Evolutionary conservation across 371 early-diverging fungal species (phyloP).

Genomic region (Actinomortierella ambigua): DNA sequence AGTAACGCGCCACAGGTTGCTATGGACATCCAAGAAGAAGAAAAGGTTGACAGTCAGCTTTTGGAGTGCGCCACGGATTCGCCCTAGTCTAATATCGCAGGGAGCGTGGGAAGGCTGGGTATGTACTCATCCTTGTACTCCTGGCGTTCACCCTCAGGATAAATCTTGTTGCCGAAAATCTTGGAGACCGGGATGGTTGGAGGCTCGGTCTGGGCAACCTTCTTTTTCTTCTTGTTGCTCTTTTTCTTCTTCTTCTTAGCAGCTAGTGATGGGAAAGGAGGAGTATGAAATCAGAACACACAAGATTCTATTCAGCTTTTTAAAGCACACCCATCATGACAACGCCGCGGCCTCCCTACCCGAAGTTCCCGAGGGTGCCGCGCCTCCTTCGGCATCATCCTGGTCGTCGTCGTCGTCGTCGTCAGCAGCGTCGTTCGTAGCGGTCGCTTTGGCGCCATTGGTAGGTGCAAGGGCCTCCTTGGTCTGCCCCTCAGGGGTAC

Average conservation of each 20-base stretch:
- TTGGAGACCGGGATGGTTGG: slow-evolving; percentile 83
- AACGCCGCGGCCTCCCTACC: no score
- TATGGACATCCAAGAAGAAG: slow-evolving; percentile 14
- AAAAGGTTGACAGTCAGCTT: background rate
- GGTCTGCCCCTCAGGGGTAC: no score
- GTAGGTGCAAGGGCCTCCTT: no score
- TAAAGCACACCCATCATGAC: no score
- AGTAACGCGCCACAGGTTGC: slow-evolving; percentile 80
- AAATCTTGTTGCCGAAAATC: slow-evolving; percentile 68
- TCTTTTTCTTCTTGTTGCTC: slow-evolving; percentile 71
- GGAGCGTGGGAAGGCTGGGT: background rate
- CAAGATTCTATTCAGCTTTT: no score
- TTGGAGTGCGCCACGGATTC: background rate
- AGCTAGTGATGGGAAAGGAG: slow-evolving; percentile 5
- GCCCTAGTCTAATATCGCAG: no score
- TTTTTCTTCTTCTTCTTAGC: slow-evolving; percentile 72
- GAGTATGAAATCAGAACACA: background rate
- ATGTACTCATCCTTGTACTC: slow-evolving; percentile 81
- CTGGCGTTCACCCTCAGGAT: slow-evolving; percentile 73
- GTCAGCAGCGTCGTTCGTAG: no score
- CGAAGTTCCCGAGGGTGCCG: no score
- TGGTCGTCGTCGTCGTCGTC: no score
- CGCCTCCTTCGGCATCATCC: no score
- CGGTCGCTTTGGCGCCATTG: no score
- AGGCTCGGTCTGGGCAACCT: slow-evolving; percentile 68